These are phyloP conservation scores for Batkoa obscura DNA, from an alignment of 371 early-diverging fungal genomes.

Conservation along the genomic window DNA sequence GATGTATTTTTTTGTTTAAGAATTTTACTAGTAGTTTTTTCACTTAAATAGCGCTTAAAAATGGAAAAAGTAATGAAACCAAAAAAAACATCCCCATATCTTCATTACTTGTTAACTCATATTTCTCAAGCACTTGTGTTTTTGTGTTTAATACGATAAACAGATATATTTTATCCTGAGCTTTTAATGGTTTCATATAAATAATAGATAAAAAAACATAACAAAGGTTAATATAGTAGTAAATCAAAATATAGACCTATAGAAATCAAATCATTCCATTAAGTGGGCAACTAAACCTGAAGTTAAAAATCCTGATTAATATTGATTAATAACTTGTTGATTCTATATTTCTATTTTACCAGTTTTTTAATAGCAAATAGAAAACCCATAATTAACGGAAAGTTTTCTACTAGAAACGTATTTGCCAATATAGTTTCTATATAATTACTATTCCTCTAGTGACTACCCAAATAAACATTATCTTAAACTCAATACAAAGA, in stretches of 20 bases:
- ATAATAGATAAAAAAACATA: not conserved
- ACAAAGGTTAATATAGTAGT: not conserved
- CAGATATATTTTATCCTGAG: too few relatives aligned
- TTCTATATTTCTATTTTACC: too few relatives aligned
- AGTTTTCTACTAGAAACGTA: not conserved
- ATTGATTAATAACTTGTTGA: too few relatives aligned
- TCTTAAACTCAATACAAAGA: not conserved
- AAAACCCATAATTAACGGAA: not conserved
- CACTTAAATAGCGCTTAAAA: too few relatives aligned
- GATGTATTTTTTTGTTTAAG: too few relatives aligned
- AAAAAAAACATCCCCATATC: too few relatives aligned
- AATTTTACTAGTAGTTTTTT: too few relatives aligned
- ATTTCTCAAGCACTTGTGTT: too few relatives aligned
- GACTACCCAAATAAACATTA: slow-evolving; percentile 1
- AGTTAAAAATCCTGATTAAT: not conserved
- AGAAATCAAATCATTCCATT: not conserved
- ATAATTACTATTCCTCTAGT: slow-evolving; percentile 3
- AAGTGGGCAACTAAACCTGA: not conserved
- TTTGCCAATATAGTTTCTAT: not conserved
- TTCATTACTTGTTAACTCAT: too few relatives aligned
- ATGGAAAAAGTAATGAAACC: too few relatives aligned
- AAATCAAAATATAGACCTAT: slow-evolving; percentile 2
- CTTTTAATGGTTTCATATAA: too few relatives aligned
- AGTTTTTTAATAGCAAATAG: slow-evolving; percentile 2
- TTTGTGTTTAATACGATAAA: too few relatives aligned